These are phyloP conservation scores for Penicillium nordicum DNA, from an alignment of 2,329 filamentous ascomycete genomes.

Conservation along the genomic window DNA sequence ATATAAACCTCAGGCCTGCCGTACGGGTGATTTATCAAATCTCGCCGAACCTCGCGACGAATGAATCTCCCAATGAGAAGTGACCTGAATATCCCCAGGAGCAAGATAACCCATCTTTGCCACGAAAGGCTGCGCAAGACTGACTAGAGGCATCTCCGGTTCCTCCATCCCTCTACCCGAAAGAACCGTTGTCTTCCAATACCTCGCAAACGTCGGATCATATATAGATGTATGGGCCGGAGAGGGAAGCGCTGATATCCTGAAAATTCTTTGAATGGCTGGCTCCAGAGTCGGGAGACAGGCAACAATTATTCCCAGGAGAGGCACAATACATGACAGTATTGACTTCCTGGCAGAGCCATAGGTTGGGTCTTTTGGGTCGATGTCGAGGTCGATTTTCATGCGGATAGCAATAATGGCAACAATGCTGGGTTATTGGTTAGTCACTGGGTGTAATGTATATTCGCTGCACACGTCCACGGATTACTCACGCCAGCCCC, in stretches of 20 bases:
- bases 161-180: constrained; percentile 10
- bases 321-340: constrained; percentile 7
- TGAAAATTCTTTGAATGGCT: constrained; percentile 1
- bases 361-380: constrained; percentile 9
- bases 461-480: background rate
- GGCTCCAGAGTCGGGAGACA: constrained; percentile 16
- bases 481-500: constrained; percentile 14
- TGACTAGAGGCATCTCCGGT: constrained; percentile 15
- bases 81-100: constrained; percentile 21
- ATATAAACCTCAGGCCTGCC: constrained; percentile 2
- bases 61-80: constrained; percentile 26
- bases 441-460: background rate
- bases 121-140: constrained; percentile 8
- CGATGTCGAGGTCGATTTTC: constrained; percentile 8
- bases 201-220: constrained; percentile 5
- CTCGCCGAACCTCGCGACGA: constrained; percentile 21
- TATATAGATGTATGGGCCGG: background rate
- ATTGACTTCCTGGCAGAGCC: constrained; percentile 14
- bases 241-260: constrained; percentile 2
- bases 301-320: constrained; percentile 16
- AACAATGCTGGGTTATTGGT: constrained; percentile 9
- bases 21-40: constrained; percentile 16
- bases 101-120: constrained; percentile 17
- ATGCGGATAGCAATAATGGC: constrained; percentile 10
- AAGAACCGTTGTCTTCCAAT: constrained; percentile 15